Percentiles rank a stretch among this genome's conserved stretches.
Conservation (phyloP, 768 basidiomycete genomes). For the Lactarius pseudohatsudake region DNA sequence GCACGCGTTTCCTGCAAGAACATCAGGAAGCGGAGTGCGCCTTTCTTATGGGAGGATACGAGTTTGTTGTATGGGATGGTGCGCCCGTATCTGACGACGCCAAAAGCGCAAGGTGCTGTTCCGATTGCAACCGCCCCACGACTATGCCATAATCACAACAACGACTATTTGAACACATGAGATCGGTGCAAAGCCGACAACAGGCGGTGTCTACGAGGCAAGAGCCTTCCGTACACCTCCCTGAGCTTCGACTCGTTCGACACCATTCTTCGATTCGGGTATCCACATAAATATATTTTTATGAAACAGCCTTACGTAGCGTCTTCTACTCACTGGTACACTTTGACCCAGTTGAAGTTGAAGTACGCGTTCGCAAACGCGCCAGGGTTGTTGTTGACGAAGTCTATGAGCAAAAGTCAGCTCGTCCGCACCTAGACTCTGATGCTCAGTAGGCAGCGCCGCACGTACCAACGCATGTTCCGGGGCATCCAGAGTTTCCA, state of each 20-base stretch:
- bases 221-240: background rate
- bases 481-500: conserved; percentile 50
- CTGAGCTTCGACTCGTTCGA: background rate
- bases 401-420: conserved; percentile 46
- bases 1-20: no score
- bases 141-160: background rate
- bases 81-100: no score
- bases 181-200: background rate
- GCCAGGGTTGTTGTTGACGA: conserved; percentile 62
- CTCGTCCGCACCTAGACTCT: background rate
- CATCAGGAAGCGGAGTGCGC: no score
- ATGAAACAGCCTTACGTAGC: background rate
- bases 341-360: conserved; percentile 59
- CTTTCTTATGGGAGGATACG: no score
- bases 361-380: conserved; percentile 73
- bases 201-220: background rate
- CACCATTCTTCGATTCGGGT: background rate
- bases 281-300: background rate
- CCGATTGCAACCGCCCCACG: background rate
- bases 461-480: conserved; percentile 47
- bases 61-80: no score
- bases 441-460: background rate
- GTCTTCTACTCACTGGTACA: conserved; percentile 41
- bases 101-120: background rate
- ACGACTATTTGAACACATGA: background rate